Conservation (phyloP, 2,329 filamentous ascomycete genomes). For the Cordyceps javanica region DNA sequence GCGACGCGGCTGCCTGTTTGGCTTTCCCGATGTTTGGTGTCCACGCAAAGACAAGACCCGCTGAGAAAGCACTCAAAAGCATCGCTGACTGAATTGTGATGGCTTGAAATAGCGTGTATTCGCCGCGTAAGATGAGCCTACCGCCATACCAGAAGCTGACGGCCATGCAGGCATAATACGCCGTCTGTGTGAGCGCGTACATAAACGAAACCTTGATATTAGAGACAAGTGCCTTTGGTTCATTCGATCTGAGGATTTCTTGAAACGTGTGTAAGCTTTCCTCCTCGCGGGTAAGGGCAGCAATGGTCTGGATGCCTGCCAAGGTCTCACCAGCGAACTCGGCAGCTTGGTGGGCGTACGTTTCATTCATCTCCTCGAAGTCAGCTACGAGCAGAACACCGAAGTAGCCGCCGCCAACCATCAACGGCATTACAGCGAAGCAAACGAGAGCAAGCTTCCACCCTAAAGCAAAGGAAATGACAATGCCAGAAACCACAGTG, state of each 20-base stretch:
- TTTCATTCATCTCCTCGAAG: constrained; percentile 14
- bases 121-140: neutral
- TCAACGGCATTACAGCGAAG: neutral
- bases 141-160: constrained; percentile 14
- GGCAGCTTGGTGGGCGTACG: neutral
- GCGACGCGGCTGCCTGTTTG: neutral
- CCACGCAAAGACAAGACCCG: neutral
- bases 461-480: neutral
- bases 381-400: neutral
- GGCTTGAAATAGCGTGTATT: neutral
- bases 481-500: neutral
- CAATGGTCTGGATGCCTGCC: neutral
- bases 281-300: neutral
- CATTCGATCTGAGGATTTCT: neutral
- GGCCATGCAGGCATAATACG: constrained; percentile 6
- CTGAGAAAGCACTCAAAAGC: neutral
- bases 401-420: neutral
- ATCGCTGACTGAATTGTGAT: neutral
- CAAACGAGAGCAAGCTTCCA: neutral
- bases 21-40: neutral
- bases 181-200: neutral
- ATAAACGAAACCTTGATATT: constrained; percentile 3
- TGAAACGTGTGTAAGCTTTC: neutral
- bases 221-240: neutral
- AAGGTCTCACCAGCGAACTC: neutral